phyloP scores from a whole-genome alignment of 495 filamentous ascomycete species.

The Lindgomyces ingoldianus region DNA sequence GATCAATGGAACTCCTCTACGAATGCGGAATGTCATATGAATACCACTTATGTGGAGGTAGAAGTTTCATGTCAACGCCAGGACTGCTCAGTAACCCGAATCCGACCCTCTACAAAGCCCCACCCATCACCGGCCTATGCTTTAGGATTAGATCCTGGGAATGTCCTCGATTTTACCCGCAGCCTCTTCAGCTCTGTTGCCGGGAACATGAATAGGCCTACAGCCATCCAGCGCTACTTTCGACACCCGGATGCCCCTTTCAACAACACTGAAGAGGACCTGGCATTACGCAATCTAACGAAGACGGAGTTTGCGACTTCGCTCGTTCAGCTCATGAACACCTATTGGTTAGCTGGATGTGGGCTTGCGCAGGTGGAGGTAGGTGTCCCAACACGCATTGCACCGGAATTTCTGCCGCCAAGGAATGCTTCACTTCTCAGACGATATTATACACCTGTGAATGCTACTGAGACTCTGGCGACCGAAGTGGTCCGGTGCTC shows the following conservation, averaged over 20 bases:
- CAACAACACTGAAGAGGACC: not conserved
- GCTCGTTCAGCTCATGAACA: slow-evolving; percentile 26
- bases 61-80: slow-evolving; percentile 9
- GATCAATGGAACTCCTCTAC: slow-evolving; percentile 3
- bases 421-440: not conserved
- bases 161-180: not conserved
- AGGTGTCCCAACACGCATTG: not conserved
- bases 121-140: slow-evolving; percentile 8
- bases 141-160: not conserved
- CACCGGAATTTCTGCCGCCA: not conserved
- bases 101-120: slow-evolving; percentile 21
- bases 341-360: slow-evolving; percentile 20
- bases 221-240: slow-evolving; percentile 25
- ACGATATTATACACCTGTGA: not conserved
- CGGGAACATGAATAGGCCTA: not conserved
- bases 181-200: not conserved
- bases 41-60: slow-evolving; percentile 29
- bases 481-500: slow-evolving; percentile 7
- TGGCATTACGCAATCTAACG: slow-evolving; percentile 5
- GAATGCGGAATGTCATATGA: slow-evolving; percentile 25
- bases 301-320: slow-evolving; percentile 14
- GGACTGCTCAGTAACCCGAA: slow-evolving; percentile 10
- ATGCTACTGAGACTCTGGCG: not conserved
- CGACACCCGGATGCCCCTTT: slow-evolving; percentile 12
- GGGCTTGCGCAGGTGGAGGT: not conserved